Evolutionary conservation across 2,329 filamentous ascomycete genomes (phyloP).

Genomic region (Ambrosiella cleistominuta): DNA sequence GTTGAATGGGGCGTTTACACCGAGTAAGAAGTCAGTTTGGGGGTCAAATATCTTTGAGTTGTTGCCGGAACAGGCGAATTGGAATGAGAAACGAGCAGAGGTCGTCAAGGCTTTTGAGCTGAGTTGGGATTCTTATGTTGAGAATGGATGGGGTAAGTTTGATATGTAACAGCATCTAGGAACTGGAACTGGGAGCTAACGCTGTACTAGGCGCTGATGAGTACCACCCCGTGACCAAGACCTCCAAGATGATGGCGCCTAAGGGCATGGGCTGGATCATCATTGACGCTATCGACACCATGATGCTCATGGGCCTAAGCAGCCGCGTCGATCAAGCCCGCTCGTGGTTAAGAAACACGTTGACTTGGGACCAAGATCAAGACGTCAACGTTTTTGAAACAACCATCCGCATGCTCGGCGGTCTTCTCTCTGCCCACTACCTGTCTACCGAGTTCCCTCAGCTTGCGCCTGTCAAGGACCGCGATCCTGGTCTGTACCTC

Average conservation of each 20-base stretch:
- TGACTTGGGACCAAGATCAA: constrained; percentile 81
- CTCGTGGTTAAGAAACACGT: constrained; percentile 66
- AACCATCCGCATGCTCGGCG: constrained; percentile 92
- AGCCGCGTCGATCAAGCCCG: constrained; percentile 67
- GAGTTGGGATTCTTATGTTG: constrained; percentile 85
- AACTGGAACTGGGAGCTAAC: constrained; percentile 16
- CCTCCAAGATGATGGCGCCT: constrained; percentile 65
- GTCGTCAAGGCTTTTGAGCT: constrained; percentile 81
- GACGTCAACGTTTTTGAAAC: constrained; percentile 97
- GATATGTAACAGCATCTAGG: no score
- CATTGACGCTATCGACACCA: constrained; percentile 82
- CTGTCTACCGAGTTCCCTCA: constrained; percentile 68
- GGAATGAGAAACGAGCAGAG: constrained; percentile 57
- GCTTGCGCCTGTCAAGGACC: constrained; percentile 56
- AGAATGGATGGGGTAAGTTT: constrained; percentile 77
- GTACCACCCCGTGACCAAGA: constrained; percentile 68
- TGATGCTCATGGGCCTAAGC: constrained; percentile 97
- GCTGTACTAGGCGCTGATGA: constrained; percentile 53
- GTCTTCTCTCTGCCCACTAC: constrained; percentile 83
- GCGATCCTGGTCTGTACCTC: constrained; percentile 72
- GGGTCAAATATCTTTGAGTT: constrained; percentile 36
- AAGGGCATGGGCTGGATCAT: constrained; percentile 96
- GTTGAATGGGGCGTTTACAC: constrained; percentile 46
- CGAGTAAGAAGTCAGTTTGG: constrained; percentile 29
- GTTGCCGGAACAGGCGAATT: constrained; percentile 40